These are phyloP conservation scores for Tremellales sp. DNA, from an alignment of 1,284 basidiomycete genomes.

Conservation along the genomic window DNA sequence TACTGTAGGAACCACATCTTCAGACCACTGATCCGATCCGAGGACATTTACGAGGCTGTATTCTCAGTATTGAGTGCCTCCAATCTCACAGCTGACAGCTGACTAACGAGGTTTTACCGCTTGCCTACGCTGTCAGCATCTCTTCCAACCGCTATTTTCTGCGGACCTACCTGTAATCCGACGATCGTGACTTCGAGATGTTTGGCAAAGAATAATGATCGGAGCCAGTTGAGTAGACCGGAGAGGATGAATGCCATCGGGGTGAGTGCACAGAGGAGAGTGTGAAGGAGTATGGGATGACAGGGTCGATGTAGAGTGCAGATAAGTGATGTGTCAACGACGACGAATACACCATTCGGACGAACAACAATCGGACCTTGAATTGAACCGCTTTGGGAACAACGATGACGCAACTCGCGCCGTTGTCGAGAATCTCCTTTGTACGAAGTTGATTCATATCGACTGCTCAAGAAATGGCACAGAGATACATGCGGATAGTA, in stretches of 20 bases:
- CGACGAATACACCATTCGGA: no score
- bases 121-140: constrained; percentile 57
- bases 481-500: no score
- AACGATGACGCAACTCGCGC: background rate
- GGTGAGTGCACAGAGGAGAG: background rate
- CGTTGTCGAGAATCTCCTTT: no score
- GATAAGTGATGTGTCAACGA: no score
- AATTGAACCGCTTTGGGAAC: background rate
- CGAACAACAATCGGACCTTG: background rate
- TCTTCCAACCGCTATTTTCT: background rate
- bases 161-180: constrained; percentile 70
- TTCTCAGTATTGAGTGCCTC: background rate
- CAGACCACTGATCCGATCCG: constrained; percentile 84
- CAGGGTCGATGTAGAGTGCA: no score
- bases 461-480: no score
- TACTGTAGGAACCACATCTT: constrained; percentile 90
- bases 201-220: constrained; percentile 73
- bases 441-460: no score
- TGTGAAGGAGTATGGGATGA: no score
- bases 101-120: constrained; percentile 78
- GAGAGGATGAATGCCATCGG: constrained; percentile 63
- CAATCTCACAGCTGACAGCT: background rate
- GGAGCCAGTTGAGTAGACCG: constrained; percentile 59
- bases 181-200: constrained; percentile 89
- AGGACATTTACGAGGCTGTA: constrained; percentile 73